Conservation (phyloP, 2,329 filamentous ascomycete genomes). For the Mariannaea sp. region DNA sequence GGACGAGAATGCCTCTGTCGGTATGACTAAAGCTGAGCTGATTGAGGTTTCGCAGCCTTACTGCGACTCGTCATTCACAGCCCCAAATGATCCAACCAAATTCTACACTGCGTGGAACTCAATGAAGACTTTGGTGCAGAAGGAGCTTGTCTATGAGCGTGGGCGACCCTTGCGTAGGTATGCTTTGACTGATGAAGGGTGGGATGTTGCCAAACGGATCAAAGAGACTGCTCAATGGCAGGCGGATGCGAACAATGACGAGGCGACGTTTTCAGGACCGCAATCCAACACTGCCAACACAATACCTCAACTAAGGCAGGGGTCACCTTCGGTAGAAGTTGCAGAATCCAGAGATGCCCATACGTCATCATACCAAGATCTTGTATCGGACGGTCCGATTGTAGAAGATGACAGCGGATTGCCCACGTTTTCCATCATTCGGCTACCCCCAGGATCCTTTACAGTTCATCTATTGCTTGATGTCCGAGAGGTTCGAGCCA, state of each 20-base stretch:
- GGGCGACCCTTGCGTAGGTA: slow-evolving; percentile 72
- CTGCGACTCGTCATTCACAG: slow-evolving; percentile 75
- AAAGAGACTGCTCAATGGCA: slow-evolving; percentile 54
- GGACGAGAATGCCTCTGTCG: slow-evolving; percentile 55
- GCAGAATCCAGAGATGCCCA: slow-evolving; percentile 13
- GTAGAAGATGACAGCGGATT: slow-evolving; percentile 41
- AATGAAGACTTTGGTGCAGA: slow-evolving; percentile 75
- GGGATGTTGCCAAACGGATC: slow-evolving; percentile 72
- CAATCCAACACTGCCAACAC: slow-evolving; percentile 11
- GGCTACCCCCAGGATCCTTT: slow-evolving; percentile 67
- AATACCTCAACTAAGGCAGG: background rate
- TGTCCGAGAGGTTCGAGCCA: slow-evolving; percentile 73
- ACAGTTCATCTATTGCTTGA: slow-evolving; percentile 76
- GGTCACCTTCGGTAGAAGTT: slow-evolving; percentile 29
- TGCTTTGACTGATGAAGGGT: slow-evolving; percentile 75
- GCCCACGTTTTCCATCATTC: slow-evolving; percentile 62
- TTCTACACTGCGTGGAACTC: slow-evolving; percentile 84
- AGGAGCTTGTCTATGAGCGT: slow-evolving; percentile 74
- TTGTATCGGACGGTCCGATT: slow-evolving; percentile 48
- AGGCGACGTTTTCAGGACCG: slow-evolving; percentile 13
- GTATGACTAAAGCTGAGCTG: slow-evolving; percentile 70
- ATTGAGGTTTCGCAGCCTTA: slow-evolving; percentile 72
- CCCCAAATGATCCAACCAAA: slow-evolving; percentile 67
- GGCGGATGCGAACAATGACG: slow-evolving; percentile 29
- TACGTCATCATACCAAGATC: slow-evolving; percentile 41